Evolutionary conservation across 2,329 filamentous ascomycete species (phyloP).

Genomic region (Ceratocystis variospora): DNA sequence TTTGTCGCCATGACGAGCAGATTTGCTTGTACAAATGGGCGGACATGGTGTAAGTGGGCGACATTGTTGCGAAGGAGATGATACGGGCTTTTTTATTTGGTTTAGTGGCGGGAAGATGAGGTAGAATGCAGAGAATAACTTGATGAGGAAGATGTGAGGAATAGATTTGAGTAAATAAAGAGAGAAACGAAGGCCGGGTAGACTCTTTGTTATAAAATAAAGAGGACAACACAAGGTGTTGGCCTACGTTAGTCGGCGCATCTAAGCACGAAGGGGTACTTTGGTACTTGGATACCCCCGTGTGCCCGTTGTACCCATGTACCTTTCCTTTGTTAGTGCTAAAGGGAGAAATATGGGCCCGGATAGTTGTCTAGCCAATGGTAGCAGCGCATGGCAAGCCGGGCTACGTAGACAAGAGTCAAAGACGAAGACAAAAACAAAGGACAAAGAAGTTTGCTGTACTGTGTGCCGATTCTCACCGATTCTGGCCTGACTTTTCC

Average conservation of each 20-base stretch:
- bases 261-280: no score
- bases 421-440: background rate
- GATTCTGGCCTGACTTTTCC: background rate
- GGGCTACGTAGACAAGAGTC: background rate
- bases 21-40: conserved; percentile 48
- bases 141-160: background rate
- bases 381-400: background rate
- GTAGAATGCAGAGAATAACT: background rate
- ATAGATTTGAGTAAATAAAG: no score
- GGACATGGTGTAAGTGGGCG: conserved; percentile 47
- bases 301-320: background rate
- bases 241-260: no score
- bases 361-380: background rate
- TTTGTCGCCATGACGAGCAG: conserved; percentile 43
- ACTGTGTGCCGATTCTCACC: background rate
- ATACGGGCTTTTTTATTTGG: background rate
- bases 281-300: background rate
- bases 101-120: background rate
- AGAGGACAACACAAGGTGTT: no score
- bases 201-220: no score
- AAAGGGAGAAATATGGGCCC: background rate
- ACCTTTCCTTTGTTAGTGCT: background rate
- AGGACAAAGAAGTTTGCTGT: background rate
- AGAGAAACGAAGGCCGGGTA: no score
- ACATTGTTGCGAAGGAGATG: conserved; percentile 31